phyloP scores from a whole-genome alignment of 805 yeast species.

The Blastobotrys muscicola region DNA sequence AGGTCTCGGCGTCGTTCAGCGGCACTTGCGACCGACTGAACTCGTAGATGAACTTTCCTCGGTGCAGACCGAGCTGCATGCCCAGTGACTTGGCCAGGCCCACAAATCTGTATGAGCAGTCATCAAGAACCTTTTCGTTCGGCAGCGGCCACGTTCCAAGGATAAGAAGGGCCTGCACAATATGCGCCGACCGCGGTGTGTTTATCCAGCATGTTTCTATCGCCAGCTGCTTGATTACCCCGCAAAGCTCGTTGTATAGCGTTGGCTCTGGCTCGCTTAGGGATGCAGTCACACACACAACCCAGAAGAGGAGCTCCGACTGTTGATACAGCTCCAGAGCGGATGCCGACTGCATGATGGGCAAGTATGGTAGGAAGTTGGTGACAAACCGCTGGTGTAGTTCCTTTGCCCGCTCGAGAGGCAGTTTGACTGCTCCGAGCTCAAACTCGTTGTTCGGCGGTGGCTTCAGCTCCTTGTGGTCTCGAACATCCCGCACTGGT shows the following conservation, averaged over 20 bases:
- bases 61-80: constrained; percentile 77
- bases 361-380: constrained; percentile 66
- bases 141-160: constrained; percentile 89
- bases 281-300: constrained; percentile 79
- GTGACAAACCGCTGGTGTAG: constrained; percentile 61
- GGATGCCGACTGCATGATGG: constrained; percentile 60
- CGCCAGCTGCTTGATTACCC: constrained; percentile 74
- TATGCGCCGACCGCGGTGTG: constrained; percentile 89
- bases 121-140: constrained; percentile 84
- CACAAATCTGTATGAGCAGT: constrained; percentile 79
- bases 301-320: constrained; percentile 82
- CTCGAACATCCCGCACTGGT: too few relatives aligned
- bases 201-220: constrained; percentile 89
- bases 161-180: constrained; percentile 81
- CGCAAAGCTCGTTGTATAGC: constrained; percentile 62
- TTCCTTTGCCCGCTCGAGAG: constrained; percentile 57
- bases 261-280: constrained; percentile 82
- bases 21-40: constrained; percentile 84
- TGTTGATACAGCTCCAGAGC: constrained; percentile 74
- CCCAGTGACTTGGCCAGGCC: constrained; percentile 81
- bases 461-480: too few relatives aligned
- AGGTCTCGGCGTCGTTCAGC: constrained; percentile 81
- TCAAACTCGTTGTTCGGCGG: constrained; percentile 40
- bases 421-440: constrained; percentile 64
- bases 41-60: constrained; percentile 86